Base-by-base conservation (phyloP, 1,284 basidiomycete species). In the Coniophora puteana region DNA sequence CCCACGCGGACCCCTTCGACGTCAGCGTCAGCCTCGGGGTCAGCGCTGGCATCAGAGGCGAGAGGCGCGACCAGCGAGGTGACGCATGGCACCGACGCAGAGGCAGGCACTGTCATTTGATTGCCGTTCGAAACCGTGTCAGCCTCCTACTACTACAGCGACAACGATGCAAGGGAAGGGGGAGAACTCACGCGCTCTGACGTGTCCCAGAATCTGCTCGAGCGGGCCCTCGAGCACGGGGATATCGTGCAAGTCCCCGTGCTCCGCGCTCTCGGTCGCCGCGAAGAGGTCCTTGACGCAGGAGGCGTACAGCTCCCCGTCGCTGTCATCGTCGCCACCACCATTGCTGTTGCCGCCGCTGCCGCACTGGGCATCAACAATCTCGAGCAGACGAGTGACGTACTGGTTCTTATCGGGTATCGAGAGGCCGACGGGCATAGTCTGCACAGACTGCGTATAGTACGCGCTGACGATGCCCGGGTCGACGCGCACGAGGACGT, bases 241-340 rank as follows among this genome's bases (percentile, higher is more conserved):
- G 27, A 65, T 58, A 14, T 54, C 55, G 28, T 57, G 61, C 18
- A 51, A 50, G 6, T 47, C 32, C n/a, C 57, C 59, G 4, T 46
- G 46, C 14, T 55, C 52, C 16, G 46, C 50, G 11, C 62, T 57
- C 45, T 81, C 74, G 8, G 75, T 45, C 3, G 57, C 57, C 8
- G 59, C 49, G 39, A 83, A 63, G 3, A 81, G 51, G 8, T 71
- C 67, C 40, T 67, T 67, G 24, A 83, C 48, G 41, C 67, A 67
- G 10, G 57, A 65, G n/a, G 76, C 78, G 57, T 83, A 88, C 18
- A 61, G 49, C 48, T 79, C 77, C 5, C 79, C 74, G 44, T 85
- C 73, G 16, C 68, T 59, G 14, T 31, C n/a, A n/a, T 6, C 14
- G n/a, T n/a, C n/a, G n/a, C n/a, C n/a, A n/a, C n/a, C n/a, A n/a